These are phyloP conservation scores for Silene vulgaris DNA, from an alignment of 179 eudicot species.

Conservation along the genomic window DNA sequence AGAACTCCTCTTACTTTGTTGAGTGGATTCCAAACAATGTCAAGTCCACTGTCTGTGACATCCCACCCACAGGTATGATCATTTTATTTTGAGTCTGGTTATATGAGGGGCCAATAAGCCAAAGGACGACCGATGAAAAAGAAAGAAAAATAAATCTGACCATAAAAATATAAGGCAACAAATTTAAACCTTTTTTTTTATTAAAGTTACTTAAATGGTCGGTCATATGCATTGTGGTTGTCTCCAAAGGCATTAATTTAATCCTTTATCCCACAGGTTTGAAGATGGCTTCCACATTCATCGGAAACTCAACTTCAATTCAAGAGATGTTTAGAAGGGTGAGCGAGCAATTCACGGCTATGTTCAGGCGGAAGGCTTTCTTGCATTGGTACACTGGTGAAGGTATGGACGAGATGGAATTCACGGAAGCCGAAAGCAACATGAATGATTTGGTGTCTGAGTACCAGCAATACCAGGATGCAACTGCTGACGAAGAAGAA, in stretches of 20 bases:
- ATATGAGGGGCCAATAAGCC: no score
- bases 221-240: no score
- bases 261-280: no score
- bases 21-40: conserved; percentile 58
- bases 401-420: conserved; percentile 60
- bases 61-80: conserved; percentile 40
- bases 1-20: conserved; percentile 48
- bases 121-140: no score
- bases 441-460: conserved; percentile 53
- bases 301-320: conserved; percentile 46
- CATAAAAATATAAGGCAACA: no score
- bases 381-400: conserved; percentile 58
- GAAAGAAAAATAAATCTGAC: no score
- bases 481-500: conserved; percentile 48
- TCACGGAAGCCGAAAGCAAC: conserved; percentile 53
- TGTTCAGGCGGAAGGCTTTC: conserved; percentile 52
- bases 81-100: no score
- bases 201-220: no score
- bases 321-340: conserved; percentile 51
- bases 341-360: conserved; percentile 44
- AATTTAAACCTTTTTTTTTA: no score
- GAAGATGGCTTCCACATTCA: conserved; percentile 44
- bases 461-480: conserved; percentile 60
- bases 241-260: no score
- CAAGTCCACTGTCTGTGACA: conserved; percentile 50